These are phyloP conservation scores for Pseudogymnoascus pannorum DNA, from an alignment of 2,329 filamentous ascomycete genomes.

Conservation along the genomic window DNA sequence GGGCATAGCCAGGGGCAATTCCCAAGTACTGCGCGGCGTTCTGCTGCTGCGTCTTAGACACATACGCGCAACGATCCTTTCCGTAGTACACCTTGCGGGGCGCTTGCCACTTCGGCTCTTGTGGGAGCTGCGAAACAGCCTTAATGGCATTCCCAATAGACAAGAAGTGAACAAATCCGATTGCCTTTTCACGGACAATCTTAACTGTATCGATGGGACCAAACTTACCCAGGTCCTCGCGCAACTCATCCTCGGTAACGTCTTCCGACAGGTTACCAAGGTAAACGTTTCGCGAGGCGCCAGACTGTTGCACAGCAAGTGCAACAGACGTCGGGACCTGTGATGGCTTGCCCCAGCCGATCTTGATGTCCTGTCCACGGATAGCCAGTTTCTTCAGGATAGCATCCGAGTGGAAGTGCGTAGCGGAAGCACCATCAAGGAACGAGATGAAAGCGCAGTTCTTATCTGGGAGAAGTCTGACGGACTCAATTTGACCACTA, in stretches of 20 bases:
- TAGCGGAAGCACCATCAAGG: constrained; percentile 92
- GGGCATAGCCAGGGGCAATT: constrained; percentile 92
- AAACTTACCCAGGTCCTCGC: constrained; percentile 93
- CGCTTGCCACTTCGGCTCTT: constrained; percentile 94
- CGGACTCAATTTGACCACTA: constrained; percentile 98
- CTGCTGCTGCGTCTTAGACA: constrained; percentile 98
- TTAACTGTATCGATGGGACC: constrained; percentile 96
- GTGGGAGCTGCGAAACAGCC: constrained; percentile 89
- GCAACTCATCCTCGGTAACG: constrained; percentile 81
- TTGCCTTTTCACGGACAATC: constrained; percentile 94
- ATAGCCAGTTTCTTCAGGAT: constrained; percentile 99
- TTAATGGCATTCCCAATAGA: constrained; percentile 98
- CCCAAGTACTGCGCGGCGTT: constrained; percentile 97
- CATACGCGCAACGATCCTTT: constrained; percentile 96
- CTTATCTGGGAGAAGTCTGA: constrained; percentile 93
- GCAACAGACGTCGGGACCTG: constrained; percentile 96
- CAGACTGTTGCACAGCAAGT: constrained; percentile 94
- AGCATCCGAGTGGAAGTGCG: constrained; percentile 98
- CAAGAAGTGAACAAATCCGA: constrained; percentile 95
- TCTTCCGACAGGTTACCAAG: constrained; percentile 90
- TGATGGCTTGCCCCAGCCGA: constrained; percentile 97
- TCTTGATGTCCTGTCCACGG: constrained; percentile 98
- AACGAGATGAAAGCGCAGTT: constrained; percentile 99
- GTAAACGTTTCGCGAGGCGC: constrained; percentile 94
- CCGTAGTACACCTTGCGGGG: constrained; percentile 96